phyloP scores from a whole-genome alignment of 164 flowering plant genomes.

The Umbilicus rupestris region DNA sequence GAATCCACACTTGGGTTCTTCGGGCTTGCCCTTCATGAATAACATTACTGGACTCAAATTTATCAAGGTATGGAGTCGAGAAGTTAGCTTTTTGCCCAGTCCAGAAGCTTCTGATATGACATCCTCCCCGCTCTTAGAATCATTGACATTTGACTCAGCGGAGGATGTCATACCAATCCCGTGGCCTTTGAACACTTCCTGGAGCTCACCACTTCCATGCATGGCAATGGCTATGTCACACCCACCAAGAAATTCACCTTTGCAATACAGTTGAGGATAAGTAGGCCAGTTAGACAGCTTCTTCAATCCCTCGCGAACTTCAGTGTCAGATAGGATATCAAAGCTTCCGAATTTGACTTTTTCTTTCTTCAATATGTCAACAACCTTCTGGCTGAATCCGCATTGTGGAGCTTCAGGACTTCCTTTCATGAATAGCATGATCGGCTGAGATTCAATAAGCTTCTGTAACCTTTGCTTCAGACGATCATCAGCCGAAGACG shows the following conservation, averaged over 20 bases:
- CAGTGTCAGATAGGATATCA: slow-evolving; percentile 68
- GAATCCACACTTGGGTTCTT: slow-evolving; percentile 84
- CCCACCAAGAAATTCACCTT: slow-evolving; percentile 91
- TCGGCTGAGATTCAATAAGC: slow-evolving; percentile 53
- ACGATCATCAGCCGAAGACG: slow-evolving; percentile 24
- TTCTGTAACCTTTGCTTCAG: slow-evolving; percentile 43
- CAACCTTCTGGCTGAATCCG: slow-evolving; percentile 81
- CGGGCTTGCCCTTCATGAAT: slow-evolving; percentile 89
- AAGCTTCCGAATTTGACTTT: slow-evolving; percentile 78
- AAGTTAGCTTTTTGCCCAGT: slow-evolving; percentile 33
- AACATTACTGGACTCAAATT: slow-evolving; percentile 66
- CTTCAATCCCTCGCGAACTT: slow-evolving; percentile 86
- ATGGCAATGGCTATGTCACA: slow-evolving; percentile 75
- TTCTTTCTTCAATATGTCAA: slow-evolving; percentile 62
- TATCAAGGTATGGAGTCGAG: slow-evolving; percentile 43
- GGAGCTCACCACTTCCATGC: slow-evolving; percentile 86
- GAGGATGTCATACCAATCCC: slow-evolving; percentile 29
- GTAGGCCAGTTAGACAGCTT: slow-evolving; percentile 90
- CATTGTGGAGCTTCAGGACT: slow-evolving; percentile 72
- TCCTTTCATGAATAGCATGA: slow-evolving; percentile 97
- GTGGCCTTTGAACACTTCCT: slow-evolving; percentile 59
- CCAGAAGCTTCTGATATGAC: slow-evolving; percentile 53
- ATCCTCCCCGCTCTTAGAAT: slow-evolving; percentile 29
- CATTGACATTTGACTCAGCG: slow-evolving; percentile 15
- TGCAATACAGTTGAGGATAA: slow-evolving; percentile 87